Evolutionary conservation across 768 basidiomycete genomes (phyloP).

Genomic region (Tylopilus sp.): DNA sequence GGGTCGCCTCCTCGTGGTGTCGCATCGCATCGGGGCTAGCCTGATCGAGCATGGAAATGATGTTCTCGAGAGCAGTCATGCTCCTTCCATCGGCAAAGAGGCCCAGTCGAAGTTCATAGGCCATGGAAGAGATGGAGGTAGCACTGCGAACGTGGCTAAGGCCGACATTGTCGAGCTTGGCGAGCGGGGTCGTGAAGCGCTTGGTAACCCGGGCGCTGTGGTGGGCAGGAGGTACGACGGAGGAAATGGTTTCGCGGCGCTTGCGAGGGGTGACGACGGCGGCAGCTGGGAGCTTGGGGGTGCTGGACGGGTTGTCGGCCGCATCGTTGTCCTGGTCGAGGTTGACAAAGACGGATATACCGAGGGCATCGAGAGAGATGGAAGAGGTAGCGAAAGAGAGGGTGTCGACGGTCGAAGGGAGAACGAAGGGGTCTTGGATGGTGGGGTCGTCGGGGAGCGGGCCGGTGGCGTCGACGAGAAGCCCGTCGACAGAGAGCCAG

Average conservation of each 20-base stretch:
- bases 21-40: constrained; percentile 14
- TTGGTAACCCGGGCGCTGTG: constrained; percentile 7
- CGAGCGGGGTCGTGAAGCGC: constrained; percentile 16
- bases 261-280: constrained; percentile 3
- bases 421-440: background rate
- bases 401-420: background rate
- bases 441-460: background rate
- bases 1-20: background rate
- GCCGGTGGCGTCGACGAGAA: constrained; percentile 16
- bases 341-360: constrained; percentile 15
- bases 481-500: constrained; percentile 25
- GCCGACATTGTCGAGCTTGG: constrained; percentile 13
- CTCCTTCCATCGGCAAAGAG: constrained; percentile 25
- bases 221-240: background rate
- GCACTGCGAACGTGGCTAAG: constrained; percentile 13
- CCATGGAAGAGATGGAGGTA: constrained; percentile 26
- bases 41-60: constrained; percentile 30
- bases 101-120: constrained; percentile 25
- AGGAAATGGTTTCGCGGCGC: constrained; percentile 14
- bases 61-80: constrained; percentile 12
- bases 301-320: background rate
- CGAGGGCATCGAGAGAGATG: constrained; percentile 18
- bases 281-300: background rate
- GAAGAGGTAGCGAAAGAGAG: background rate
- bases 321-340: constrained; percentile 5